phyloP scores from a whole-genome alignment of 768 basidiomycete species.

The Cystoderma amianthinum region DNA sequence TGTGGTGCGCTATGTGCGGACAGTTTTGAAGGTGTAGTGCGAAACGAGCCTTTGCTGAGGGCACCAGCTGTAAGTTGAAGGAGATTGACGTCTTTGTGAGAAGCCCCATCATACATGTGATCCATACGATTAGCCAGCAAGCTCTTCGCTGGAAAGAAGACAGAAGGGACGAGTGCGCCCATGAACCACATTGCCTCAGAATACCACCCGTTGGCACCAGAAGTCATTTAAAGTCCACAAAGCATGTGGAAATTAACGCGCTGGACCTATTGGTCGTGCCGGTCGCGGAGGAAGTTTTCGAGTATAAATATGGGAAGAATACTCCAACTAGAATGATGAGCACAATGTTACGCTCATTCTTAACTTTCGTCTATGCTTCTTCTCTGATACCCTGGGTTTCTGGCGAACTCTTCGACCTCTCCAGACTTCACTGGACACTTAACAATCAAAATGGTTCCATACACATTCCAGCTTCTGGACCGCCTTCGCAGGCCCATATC shows the following conservation, averaged over 20 bases:
- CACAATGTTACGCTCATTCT: background rate
- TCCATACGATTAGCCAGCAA: too few species aligned
- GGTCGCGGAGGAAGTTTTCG: background rate
- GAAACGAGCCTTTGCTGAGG: too few species aligned
- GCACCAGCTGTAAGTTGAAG: too few species aligned
- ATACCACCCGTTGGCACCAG: background rate
- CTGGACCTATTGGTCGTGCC: background rate
- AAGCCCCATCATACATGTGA: too few species aligned
- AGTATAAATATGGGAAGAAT: background rate
- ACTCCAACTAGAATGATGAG: background rate
- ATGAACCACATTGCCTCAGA: background rate
- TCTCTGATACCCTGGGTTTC: background rate
- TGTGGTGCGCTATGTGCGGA: too few species aligned
- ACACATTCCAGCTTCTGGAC: conserved; percentile 41
- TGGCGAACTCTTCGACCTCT: conserved; percentile 27
- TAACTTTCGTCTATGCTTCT: background rate
- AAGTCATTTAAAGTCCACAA: conserved; percentile 1
- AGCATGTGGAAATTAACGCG: background rate
- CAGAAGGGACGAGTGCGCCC: too few species aligned
- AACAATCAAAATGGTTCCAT: conserved; percentile 48
- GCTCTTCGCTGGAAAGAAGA: too few species aligned
- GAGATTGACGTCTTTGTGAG: too few species aligned
- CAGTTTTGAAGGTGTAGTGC: too few species aligned
- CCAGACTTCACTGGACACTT: conserved; percentile 43
- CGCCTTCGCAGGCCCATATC: conserved; percentile 49